phyloP scores from a whole-genome alignment of 2,329 filamentous ascomycete genomes.

The Ceratocystiopsis sp. region DNA sequence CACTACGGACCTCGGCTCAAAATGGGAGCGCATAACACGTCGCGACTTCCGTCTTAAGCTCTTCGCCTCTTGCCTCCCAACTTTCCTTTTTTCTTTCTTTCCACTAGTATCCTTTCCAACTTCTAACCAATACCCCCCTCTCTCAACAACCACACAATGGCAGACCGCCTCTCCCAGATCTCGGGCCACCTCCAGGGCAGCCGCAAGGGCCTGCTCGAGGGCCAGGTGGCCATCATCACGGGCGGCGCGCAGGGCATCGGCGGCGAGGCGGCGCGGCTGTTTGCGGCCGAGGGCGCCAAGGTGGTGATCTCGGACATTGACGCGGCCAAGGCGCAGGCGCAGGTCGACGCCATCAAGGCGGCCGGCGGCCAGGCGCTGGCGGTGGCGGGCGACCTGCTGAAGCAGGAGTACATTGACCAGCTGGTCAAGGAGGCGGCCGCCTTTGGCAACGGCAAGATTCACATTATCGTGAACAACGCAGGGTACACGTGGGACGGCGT shows the following conservation, averaged over 20 bases:
- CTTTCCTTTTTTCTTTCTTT: background rate
- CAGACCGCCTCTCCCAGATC: conserved; percentile 52
- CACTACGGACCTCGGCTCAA: no score
- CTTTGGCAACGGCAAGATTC: conserved; percentile 75
- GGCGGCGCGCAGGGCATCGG: conserved; percentile 78
- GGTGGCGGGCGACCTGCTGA: conserved; percentile 60
- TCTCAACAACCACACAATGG: conserved; percentile 17
- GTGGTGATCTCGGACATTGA: conserved; percentile 78
- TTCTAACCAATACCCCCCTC: background rate
- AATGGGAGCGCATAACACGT: no score
- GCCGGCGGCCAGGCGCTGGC: conserved; percentile 51
- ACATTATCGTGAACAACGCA: conserved; percentile 83
- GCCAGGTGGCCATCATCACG: conserved; percentile 76
- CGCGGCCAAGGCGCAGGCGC: conserved; percentile 48
- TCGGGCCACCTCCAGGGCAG: conserved; percentile 69
- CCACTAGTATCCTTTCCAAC: background rate
- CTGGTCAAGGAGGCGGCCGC: conserved; percentile 61
- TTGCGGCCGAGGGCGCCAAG: conserved; percentile 76
- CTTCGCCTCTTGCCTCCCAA: background rate
- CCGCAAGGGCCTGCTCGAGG: conserved; percentile 43
- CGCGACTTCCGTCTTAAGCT: background rate
- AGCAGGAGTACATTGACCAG: conserved; percentile 49
- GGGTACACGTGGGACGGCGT: conserved; percentile 89
- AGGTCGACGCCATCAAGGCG: conserved; percentile 53
- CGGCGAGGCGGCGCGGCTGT: conserved; percentile 64